These are phyloP conservation scores for Ceratobasidium sp. DNA, from an alignment of 1,284 basidiomycete species.

Conservation along the genomic window DNA sequence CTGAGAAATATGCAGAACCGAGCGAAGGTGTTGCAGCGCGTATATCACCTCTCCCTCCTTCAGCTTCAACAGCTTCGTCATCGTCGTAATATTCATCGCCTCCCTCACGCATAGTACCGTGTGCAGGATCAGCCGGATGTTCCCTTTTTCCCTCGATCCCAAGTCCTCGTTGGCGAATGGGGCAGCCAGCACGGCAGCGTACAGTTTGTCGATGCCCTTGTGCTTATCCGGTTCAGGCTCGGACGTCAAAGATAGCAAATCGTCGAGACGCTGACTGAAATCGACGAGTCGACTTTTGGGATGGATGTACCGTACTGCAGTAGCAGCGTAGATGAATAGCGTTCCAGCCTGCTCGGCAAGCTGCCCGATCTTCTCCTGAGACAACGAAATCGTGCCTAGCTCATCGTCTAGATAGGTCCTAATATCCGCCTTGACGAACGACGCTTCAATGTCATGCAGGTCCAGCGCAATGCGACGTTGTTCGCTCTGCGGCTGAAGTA, in stretches of 20 bases:
- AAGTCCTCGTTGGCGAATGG: neutral
- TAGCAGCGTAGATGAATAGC: slow-evolving; percentile 41
- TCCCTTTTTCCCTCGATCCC: neutral
- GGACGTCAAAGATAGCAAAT: neutral
- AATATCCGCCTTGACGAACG: slow-evolving; percentile 40
- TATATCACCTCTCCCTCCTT: neutral
- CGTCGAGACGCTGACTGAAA: neutral
- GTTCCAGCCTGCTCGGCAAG: slow-evolving; percentile 21
- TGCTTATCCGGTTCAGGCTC: neutral
- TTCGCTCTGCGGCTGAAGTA: neutral
- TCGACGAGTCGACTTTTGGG: neutral
- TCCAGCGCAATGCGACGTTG: neutral
- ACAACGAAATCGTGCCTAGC: neutral
- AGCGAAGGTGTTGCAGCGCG: neutral
- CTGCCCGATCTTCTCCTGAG: slow-evolving; percentile 1
- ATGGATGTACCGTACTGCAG: neutral
- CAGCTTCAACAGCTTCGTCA: neutral
- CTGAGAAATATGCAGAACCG: slow-evolving; percentile 13
- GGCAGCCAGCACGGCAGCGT: neutral
- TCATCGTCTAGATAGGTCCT: slow-evolving; percentile 15
- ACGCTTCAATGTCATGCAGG: slow-evolving; percentile 43
- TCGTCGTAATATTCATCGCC: neutral
- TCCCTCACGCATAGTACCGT: slow-evolving; percentile 16
- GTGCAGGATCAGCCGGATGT: neutral
- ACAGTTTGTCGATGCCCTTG: neutral